Conservation (phyloP, 768 basidiomycete genomes). For the Cytidiella melzeri region DNA sequence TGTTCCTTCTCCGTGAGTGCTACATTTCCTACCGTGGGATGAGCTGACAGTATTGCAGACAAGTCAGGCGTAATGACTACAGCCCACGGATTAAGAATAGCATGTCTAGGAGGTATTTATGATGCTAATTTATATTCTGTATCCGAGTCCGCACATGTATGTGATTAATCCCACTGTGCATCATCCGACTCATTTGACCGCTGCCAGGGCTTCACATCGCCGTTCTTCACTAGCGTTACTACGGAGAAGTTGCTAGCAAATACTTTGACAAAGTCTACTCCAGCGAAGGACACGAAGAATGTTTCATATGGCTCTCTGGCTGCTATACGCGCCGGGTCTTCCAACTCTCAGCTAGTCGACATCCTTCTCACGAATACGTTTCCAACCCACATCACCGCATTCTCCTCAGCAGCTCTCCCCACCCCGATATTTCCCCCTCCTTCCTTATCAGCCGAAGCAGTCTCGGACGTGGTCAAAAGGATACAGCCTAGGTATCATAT, state of each 20-base stretch:
- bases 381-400: slow-evolving; percentile 58
- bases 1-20: slow-evolving; percentile 78
- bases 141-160: slow-evolving; percentile 59
- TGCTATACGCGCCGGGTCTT: slow-evolving; percentile 54
- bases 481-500: slow-evolving; percentile 88
- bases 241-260: slow-evolving; percentile 70
- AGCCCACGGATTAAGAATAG: slow-evolving; percentile 75
- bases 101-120: slow-evolving; percentile 77
- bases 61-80: slow-evolving; percentile 81
- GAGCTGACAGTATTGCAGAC: slow-evolving; percentile 34
- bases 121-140: slow-evolving; percentile 53
- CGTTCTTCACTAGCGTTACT: slow-evolving; percentile 66
- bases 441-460: slow-evolving; percentile 42
- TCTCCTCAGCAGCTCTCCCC: slow-evolving; percentile 47
- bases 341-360: slow-evolving; percentile 65
- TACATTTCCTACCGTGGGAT: not conserved
- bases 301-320: slow-evolving; percentile 55
- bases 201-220: slow-evolving; percentile 65
- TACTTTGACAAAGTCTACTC: slow-evolving; percentile 45
- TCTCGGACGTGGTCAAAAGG: slow-evolving; percentile 58
- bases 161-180: slow-evolving; percentile 20
- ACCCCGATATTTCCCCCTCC: slow-evolving; percentile 34
- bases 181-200: not conserved
- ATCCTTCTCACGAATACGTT: slow-evolving; percentile 77
- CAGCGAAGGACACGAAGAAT: slow-evolving; percentile 13